Percentiles rank a stretch among this genome's conserved stretches.
Evolutionary conservation across 139 green algal genomes (phyloP).

Genomic region (Edaphochlamys debaryana): DNA sequence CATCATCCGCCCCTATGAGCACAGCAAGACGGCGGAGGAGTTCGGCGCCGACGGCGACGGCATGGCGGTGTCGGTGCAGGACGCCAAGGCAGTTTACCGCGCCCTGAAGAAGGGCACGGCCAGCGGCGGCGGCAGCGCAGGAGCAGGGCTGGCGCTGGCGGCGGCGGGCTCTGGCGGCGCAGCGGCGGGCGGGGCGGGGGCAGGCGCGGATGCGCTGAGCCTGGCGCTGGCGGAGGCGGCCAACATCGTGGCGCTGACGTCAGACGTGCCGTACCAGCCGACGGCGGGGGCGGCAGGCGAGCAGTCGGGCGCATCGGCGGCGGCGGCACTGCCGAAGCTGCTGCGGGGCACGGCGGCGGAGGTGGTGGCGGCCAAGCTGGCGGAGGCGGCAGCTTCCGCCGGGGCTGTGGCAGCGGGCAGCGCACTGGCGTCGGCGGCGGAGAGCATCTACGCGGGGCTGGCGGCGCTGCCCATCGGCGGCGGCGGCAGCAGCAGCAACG

Average conservation of each 20-base stretch:
- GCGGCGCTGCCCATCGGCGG: slow-evolving; percentile 50
- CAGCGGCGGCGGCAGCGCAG: neutral
- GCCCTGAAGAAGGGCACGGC: neutral
- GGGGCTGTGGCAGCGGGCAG: slow-evolving; percentile 34
- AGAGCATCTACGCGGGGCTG: slow-evolving; percentile 51
- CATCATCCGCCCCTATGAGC: slow-evolving; percentile 51
- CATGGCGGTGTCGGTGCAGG: slow-evolving; percentile 62
- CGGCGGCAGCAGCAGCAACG: slow-evolving; percentile 4
- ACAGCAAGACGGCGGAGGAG: slow-evolving; percentile 50
- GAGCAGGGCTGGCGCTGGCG: neutral
- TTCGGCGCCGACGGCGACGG: slow-evolving; percentile 69
- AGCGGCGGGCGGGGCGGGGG: neutral
- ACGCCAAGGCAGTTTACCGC: slow-evolving; percentile 32
- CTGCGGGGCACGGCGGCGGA: slow-evolving; percentile 50
- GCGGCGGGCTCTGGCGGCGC: neutral
- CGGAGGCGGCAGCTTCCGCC: slow-evolving; percentile 62
- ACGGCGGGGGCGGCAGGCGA: too few relatives aligned
- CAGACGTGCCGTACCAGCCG: too few relatives aligned
- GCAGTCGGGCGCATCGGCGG: neutral
- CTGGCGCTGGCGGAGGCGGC: neutral
- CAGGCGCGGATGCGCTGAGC: slow-evolving; percentile 33
- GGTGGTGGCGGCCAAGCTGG: slow-evolving; percentile 63
- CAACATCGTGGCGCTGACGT: too few relatives aligned
- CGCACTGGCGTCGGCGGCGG: slow-evolving; percentile 50
- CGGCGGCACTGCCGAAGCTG: neutral